A percentile compares a stretch with the other conserved stretches of the same genome.
Evolutionary conservation across 2,329 filamentous ascomycete species (phyloP).

Genomic region (Hyphodiscus sp.): DNA sequence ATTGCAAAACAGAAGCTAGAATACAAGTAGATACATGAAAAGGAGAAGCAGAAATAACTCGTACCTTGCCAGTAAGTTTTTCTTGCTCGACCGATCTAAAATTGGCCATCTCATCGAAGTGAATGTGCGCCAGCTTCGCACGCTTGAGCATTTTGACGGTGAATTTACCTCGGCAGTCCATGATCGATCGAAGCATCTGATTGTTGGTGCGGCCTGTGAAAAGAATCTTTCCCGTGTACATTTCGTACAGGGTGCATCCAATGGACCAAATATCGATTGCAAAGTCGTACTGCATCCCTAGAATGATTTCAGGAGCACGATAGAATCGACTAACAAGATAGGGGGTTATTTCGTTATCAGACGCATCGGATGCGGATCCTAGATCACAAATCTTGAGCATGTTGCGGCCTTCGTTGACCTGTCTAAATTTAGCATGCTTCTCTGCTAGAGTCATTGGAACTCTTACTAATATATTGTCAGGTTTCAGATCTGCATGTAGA

Average conservation of each 20-base stretch:
- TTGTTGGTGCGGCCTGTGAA: constrained; percentile 96
- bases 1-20: background rate
- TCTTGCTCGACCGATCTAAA: constrained; percentile 83
- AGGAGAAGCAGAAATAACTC: constrained; percentile 5
- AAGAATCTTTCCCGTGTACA: constrained; percentile 95
- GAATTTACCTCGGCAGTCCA: constrained; percentile 91
- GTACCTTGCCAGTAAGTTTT: constrained; percentile 76
- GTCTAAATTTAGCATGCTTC: constrained; percentile 12
- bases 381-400: constrained; percentile 92
- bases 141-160: constrained; percentile 83
- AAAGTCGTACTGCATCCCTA: constrained; percentile 94
- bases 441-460: background rate
- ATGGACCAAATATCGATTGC: constrained; percentile 97
- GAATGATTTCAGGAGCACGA: constrained; percentile 90
- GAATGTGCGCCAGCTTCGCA: constrained; percentile 65
- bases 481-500: constrained; percentile 92
- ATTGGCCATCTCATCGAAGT: constrained; percentile 80
- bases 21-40: background rate
- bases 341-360: constrained; percentile 86
- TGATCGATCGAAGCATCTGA: constrained; percentile 93
- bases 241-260: constrained; percentile 91
- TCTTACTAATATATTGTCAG: constrained; percentile 77
- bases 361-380: constrained; percentile 87
- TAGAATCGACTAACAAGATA: constrained; percentile 98
- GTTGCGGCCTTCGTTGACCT: constrained; percentile 74